A percentile compares a stretch with the other conserved stretches of the same genome.
phyloP scores from a whole-genome alignment of 2,329 filamentous ascomycete genomes.

The Alternaria infectoria region DNA sequence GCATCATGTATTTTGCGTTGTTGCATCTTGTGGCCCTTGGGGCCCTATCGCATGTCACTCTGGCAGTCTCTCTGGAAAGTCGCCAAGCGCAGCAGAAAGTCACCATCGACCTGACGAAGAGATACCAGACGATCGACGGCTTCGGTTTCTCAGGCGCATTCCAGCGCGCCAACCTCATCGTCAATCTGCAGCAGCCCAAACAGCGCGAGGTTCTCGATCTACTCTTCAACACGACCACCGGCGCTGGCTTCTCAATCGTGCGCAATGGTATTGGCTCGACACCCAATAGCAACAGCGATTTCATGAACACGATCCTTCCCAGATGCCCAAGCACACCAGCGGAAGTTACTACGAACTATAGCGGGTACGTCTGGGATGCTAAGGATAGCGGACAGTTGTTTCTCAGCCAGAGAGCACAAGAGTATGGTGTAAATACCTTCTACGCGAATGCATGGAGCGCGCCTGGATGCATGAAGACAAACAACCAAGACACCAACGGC shows the following conservation, averaged over 20 bases:
- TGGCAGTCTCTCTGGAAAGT: slow-evolving; percentile 14
- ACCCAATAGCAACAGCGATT: slow-evolving; percentile 50
- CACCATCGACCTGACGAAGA: slow-evolving; percentile 51
- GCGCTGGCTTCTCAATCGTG: slow-evolving; percentile 55
- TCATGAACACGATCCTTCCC: slow-evolving; percentile 39
- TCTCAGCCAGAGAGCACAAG: slow-evolving; percentile 57
- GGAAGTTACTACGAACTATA: slow-evolving; percentile 12
- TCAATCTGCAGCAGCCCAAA: slow-evolving; percentile 49
- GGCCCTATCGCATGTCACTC: slow-evolving; percentile 11
- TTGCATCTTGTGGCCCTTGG: slow-evolving; percentile 18
- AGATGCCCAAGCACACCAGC: slow-evolving; percentile 30
- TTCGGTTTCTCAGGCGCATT: slow-evolving; percentile 56
- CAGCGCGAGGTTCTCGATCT: slow-evolving; percentile 52
- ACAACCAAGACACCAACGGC: slow-evolving; percentile 52
- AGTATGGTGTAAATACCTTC: slow-evolving; percentile 54
- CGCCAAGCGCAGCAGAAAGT: slow-evolving; percentile 38
- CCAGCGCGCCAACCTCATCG: slow-evolving; percentile 55
- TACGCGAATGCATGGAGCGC: slow-evolving; percentile 60
- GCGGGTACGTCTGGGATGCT: slow-evolving; percentile 29
- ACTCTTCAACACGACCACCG: slow-evolving; percentile 55
- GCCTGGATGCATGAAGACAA: slow-evolving; percentile 61
- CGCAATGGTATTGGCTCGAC: slow-evolving; percentile 56
- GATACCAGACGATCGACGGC: slow-evolving; percentile 56
- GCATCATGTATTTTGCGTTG: slow-evolving; percentile 16
- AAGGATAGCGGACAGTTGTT: slow-evolving; percentile 56